Evolutionary conservation across 2,329 filamentous ascomycete species (phyloP), one percentile per base, ranked within the genome.

Genomic region (Stenocarpella maydis): DNA sequence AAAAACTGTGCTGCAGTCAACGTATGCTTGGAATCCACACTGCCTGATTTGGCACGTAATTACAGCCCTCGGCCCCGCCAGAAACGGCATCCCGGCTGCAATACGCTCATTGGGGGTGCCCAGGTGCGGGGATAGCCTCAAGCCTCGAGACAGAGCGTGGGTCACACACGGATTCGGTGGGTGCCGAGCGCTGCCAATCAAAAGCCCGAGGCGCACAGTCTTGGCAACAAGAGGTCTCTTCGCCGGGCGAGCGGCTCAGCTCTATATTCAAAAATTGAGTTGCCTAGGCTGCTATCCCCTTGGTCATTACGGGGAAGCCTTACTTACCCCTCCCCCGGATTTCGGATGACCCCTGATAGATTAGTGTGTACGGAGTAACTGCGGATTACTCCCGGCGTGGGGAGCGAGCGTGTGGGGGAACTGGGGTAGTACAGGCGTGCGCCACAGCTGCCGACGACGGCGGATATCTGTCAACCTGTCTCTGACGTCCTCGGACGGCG

Each of bases 401-500:
- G 50, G 52, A 49, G 41, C 41, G 52, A 49, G 41, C 41, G 34
- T 67, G 65, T 55, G 65, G 65, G 54, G 65, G 26, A 19, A 10
- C 2, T 34, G 26, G 34, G 19, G 34, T 41, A 65, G 49, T 21
- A 34, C 9, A 4, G 31, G 4, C 31, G 14, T 39, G 52, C 28
- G 21, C 52, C 28, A 41, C 39, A 21, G 10, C 31, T 31, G n/a
- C n/a, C 26, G n/a, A 45, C 60, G 12, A 41, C 9, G 37, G 39
- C 58, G 67, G 67, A 21, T 39, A 31, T 50, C 67, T 68, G 67
- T 68, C 67, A 54, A 65, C 67, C 67, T 68, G 21, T n/a, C 39
- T 26, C 39, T n/a, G 37, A 24, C 37, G 34, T 34, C 37, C 49
- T 63, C 19, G 6, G 34, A 45, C 28, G 28, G 24, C 19, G 3